Evolutionary conservation across 2,329 filamentous ascomycete species (phyloP).

Genomic region (Alternaria brassicae): DNA sequence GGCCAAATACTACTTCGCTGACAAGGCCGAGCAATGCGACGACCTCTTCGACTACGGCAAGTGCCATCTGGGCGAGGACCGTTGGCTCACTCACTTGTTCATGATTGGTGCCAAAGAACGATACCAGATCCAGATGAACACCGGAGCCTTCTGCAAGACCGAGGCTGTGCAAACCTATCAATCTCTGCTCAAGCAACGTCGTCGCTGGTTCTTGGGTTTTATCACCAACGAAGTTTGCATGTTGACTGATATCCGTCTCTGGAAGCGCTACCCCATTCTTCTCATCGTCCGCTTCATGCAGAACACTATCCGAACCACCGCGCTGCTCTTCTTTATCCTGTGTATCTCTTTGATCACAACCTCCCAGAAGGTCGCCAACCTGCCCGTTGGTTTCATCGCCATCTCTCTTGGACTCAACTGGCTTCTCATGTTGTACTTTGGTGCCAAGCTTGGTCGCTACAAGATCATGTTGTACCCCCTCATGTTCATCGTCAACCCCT

Average conservation of each 20-base stretch:
- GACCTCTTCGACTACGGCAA: conserved; percentile 98
- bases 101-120: conserved; percentile 95
- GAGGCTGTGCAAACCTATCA: conserved; percentile 90
- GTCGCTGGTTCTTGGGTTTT: conserved; percentile 95
- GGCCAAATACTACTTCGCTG: conserved; percentile 98
- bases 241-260: conserved; percentile 91
- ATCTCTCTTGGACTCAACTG: conserved; percentile 94
- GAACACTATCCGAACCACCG: conserved; percentile 94
- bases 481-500: conserved; percentile 95
- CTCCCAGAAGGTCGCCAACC: conserved; percentile 75
- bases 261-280: conserved; percentile 88
- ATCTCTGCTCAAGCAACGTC: conserved; percentile 89
- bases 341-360: conserved; percentile 85
- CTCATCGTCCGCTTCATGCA: conserved; percentile 90
- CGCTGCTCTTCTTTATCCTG: conserved; percentile 93
- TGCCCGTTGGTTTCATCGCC: conserved; percentile 92
- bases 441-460: conserved; percentile 81
- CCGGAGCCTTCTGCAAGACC: conserved; percentile 96
- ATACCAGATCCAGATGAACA: conserved; percentile 98
- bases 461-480: conserved; percentile 95
- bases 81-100: conserved; percentile 97
- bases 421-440: conserved; percentile 95
- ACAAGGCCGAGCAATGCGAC: conserved; percentile 93
- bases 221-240: conserved; percentile 98
- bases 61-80: conserved; percentile 91